Evolutionary conservation across 2,329 filamentous ascomycete genomes (phyloP).

Genomic region (Aspergillus clavatus): DNA sequence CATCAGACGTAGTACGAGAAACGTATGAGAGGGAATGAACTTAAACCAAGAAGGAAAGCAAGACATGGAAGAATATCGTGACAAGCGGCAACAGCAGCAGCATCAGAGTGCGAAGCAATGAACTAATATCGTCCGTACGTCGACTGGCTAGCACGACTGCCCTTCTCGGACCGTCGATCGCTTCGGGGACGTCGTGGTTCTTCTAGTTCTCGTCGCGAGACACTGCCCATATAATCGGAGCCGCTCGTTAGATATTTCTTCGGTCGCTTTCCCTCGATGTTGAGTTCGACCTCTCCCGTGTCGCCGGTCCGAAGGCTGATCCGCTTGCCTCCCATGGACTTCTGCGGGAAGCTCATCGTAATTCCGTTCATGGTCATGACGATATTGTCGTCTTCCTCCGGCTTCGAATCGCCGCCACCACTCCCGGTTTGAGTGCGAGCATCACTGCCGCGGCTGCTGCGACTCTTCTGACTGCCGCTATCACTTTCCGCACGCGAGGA

Average conservation of each 20-base stretch:
- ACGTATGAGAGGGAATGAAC: background rate
- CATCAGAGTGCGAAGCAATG: background rate
- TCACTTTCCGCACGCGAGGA: conserved; percentile 32
- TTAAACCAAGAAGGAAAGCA: background rate
- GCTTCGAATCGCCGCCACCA: conserved; percentile 29
- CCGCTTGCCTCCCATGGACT: conserved; percentile 33
- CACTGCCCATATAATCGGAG: conserved; percentile 33
- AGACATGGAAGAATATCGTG: background rate
- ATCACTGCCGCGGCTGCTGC: conserved; percentile 39
- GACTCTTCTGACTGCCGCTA: conserved; percentile 39
- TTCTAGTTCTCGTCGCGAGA: conserved; percentile 29
- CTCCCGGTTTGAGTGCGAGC: conserved; percentile 31
- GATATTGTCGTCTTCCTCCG: conserved; percentile 36
- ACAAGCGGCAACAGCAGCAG: background rate
- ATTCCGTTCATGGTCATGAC: conserved; percentile 39
- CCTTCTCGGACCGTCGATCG: conserved; percentile 35
- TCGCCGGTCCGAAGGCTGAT: conserved; percentile 39
- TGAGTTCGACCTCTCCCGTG: conserved; percentile 35
- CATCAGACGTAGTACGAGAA: conserved; percentile 1
- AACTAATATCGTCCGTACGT: conserved; percentile 26
- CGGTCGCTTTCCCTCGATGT: conserved; percentile 34
- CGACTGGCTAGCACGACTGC: conserved; percentile 36
- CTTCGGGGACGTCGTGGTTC: conserved; percentile 30
- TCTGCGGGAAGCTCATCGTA: conserved; percentile 36
- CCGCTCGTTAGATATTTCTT: conserved; percentile 34